Evolutionary conservation across 2,329 filamentous ascomycete genomes (phyloP).

Genomic region (Botrytis fabae): DNA sequence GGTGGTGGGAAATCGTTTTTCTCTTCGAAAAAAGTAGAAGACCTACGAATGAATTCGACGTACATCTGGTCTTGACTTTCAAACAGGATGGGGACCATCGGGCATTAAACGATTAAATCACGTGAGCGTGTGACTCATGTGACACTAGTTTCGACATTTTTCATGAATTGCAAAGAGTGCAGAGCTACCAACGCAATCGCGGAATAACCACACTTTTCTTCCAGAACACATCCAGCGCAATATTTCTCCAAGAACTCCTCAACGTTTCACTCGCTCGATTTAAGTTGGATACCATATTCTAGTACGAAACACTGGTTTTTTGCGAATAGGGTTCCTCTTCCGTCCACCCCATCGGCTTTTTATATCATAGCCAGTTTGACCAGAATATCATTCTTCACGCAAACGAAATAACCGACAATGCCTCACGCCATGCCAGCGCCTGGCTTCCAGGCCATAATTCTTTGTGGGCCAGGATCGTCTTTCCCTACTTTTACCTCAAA

Average conservation of each 20-base stretch:
- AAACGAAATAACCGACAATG: conserved; percentile 49
- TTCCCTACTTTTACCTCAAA: conserved; percentile 81
- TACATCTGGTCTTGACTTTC: neutral
- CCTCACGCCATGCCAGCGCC: conserved; percentile 76
- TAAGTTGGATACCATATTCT: neutral
- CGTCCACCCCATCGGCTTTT: neutral
- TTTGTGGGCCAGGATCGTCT: conserved; percentile 79
- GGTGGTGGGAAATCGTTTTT: too few relatives aligned
- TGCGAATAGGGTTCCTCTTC: neutral
- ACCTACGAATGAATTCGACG: too few relatives aligned
- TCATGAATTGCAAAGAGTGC: neutral
- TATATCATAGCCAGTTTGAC: neutral
- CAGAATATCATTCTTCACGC: neutral
- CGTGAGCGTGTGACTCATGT: conserved; percentile 13
- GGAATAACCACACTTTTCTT: neutral
- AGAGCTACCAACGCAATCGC: neutral
- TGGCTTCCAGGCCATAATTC: conserved; percentile 78
- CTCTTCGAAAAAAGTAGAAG: neutral
- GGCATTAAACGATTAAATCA: neutral
- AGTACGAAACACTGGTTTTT: neutral
- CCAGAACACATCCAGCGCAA: neutral
- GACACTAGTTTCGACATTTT: conserved; percentile 17
- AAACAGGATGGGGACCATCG: neutral
- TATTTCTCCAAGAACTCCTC: neutral
- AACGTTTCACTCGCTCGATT: neutral